These are phyloP conservation scores for Colletotrichum sojae DNA, from an alignment of 2,329 filamentous ascomycete genomes.

Conservation along the genomic window DNA sequence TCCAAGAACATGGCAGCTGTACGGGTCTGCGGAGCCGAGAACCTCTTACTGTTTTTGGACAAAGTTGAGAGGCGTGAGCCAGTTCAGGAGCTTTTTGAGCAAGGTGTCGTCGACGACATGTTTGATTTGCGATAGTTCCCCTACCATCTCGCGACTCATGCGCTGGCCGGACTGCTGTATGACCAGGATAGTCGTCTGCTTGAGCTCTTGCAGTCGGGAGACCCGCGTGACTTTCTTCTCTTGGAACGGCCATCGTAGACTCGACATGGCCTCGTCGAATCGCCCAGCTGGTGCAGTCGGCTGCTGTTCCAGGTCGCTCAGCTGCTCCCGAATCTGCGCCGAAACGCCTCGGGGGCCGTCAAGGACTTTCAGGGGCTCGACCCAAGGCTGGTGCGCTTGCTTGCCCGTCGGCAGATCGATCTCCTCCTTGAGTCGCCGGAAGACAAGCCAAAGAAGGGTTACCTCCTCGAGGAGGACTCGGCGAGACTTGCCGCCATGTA, in stretches of 20 bases:
- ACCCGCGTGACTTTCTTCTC: conserved; percentile 13
- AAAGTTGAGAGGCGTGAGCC: conserved; percentile 20
- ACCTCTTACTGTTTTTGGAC: conserved; percentile 9
- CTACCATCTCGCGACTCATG: not conserved
- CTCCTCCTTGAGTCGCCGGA: conserved; percentile 2
- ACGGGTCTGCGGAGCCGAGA: conserved; percentile 11
- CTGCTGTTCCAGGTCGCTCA: conserved; percentile 2
- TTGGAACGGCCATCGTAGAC: conserved; percentile 14
- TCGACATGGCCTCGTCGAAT: conserved; percentile 7
- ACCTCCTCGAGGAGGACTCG: conserved; percentile 10
- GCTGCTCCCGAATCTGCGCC: conserved; percentile 3
- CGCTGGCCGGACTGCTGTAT: conserved; percentile 13
- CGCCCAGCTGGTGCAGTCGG: not conserved
- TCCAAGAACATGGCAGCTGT: conserved; percentile 6
- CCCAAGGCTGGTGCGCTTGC: not conserved
- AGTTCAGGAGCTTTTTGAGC: conserved; percentile 2
- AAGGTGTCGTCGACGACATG: conserved; percentile 6
- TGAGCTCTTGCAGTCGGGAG: conserved; percentile 11
- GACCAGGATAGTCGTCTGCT: conserved; percentile 10
- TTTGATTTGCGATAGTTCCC: not conserved
- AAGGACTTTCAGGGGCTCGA: conserved; percentile 11
- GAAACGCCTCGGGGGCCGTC: not conserved
- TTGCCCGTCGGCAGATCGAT: not conserved
- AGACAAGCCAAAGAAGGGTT: conserved; percentile 4
- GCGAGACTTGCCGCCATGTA: conserved; percentile 9